Base-by-base conservation (phyloP, 768 basidiomycete genomes). In the Panus rudis region DNA sequence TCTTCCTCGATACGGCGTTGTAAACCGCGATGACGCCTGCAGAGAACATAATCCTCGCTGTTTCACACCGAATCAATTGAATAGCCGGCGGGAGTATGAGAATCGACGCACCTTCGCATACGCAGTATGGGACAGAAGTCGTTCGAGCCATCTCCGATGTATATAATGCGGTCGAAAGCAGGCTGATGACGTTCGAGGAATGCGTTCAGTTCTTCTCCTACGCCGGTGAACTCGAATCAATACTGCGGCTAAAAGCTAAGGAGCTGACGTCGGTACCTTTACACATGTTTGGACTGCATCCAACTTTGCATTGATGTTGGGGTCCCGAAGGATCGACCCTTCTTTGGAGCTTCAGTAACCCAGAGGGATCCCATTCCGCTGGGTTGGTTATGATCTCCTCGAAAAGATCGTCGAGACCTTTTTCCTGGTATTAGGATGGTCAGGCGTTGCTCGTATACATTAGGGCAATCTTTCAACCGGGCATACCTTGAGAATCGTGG, bases 221-320 rank as follows among this genome's bases (percentile, higher is more conserved):
- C 3, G 32, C n/a, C n/a, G n/a, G n/a, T n/a, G 13, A 5, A 6
- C 14, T 38, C 17, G 14, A 12, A 14, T 31, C 8, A 13, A 2
- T 25, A 3, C 10, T n/a, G n/a, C n/a, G n/a, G n/a, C n/a, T 6
- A 19, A 28, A 14, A 25, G 19, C 6, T 24, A 25, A 45, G 37
- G 22, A 31, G 22, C 26, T 14, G 13, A 32, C 14, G 16, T 17
- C 19, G 42, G 31, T 16, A 81, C 90, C 91, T 71, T 99, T 99
- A 72, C 96, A 99, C 93, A 99, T 96, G 70, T 99, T 98, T 12
- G 83, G 77, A 44, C 82, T 81, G 68, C 96, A 99, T 5, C 94
- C 94, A 40, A 94, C 73, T 33, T 68, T 69, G 65, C 96, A 99
- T 6, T 56, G 59, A 61, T 98, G 96, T 46, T 91, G 91, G 2